Percentiles rank a stretch among this genome's conserved stretches.
Conservation (phyloP, 352 stramenopile species). For the Nothophytophthora sp. region DNA sequence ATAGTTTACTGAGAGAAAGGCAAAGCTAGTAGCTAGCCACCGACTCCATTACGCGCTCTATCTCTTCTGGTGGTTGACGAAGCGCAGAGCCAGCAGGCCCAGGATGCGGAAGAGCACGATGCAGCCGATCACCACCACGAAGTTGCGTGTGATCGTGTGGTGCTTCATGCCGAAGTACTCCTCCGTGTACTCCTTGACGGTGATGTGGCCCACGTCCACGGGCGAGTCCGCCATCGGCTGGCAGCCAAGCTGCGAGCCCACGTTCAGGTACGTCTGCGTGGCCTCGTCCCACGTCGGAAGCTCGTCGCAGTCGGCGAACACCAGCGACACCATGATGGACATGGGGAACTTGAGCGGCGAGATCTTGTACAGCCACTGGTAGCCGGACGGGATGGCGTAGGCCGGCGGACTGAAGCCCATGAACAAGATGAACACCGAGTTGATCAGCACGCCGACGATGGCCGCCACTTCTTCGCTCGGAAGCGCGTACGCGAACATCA, state of each 20-base stretch:
- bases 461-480: constrained; percentile 44
- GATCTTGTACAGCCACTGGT: constrained; percentile 26
- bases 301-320: constrained; percentile 31
- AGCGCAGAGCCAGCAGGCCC: constrained; percentile 21
- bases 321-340: constrained; percentile 7
- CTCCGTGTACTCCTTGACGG: constrained; percentile 26
- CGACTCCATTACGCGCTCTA: too few species aligned
- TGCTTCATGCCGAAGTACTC: constrained; percentile 21
- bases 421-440: constrained; percentile 58
- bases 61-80: constrained; percentile 36
- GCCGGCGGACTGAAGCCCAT: constrained; percentile 48
- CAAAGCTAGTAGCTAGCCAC: too few species aligned
- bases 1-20: too few species aligned
- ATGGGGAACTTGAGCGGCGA: constrained; percentile 19
- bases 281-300: constrained; percentile 21
- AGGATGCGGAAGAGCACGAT: constrained; percentile 35
- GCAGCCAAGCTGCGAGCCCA: constrained; percentile 19
- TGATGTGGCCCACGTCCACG: constrained; percentile 12
- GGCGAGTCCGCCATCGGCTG: constrained; percentile 17
- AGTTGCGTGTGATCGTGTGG: constrained; percentile 23
- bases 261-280: constrained; percentile 8
- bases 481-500: constrained; percentile 68
- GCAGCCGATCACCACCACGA: constrained; percentile 20
- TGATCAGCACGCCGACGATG: constrained; percentile 42
- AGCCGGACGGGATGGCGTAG: constrained; percentile 26